Percentiles rank a stretch among this genome's conserved stretches.
These are phyloP conservation scores for Aegilops sharonensis DNA, from an alignment of 176 grass and related monocot species.

Conservation along the genomic window DNA sequence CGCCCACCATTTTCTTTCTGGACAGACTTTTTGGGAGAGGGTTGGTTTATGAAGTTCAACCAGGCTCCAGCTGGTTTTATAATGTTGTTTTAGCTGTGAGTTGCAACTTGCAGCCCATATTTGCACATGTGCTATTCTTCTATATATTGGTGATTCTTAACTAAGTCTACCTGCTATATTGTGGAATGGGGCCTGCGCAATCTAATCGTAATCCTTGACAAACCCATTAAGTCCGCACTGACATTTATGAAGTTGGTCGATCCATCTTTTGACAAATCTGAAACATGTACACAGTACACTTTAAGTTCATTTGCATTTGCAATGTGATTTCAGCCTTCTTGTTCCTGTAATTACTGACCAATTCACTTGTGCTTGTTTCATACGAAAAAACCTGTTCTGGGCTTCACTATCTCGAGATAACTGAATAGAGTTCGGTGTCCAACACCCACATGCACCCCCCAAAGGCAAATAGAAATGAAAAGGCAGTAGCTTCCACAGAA, in stretches of 20 bases:
- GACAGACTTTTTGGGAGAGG: neutral
- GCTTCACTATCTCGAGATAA: neutral
- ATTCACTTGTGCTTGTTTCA: slow-evolving; percentile 5
- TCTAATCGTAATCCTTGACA: neutral
- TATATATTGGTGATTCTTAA: neutral
- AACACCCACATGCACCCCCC: neutral
- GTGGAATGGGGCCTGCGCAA: neutral
- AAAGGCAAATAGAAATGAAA: slow-evolving; percentile 6
- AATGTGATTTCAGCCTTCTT: neutral
- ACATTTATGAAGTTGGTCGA: slow-evolving; percentile 4
- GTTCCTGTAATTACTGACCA: neutral
- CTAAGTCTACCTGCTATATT: neutral
- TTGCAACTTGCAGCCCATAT: neutral
- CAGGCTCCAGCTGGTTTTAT: neutral
- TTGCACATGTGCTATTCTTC: neutral
- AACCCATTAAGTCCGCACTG: neutral
- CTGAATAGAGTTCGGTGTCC: neutral
- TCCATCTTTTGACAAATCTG: neutral
- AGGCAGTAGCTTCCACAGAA: neutral
- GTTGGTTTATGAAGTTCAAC: neutral
- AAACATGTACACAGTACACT: neutral
- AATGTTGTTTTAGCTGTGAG: neutral
- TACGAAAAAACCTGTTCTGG: neutral
- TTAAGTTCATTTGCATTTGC: neutral
- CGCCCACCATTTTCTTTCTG: neutral